Conservation (phyloP, 129 eudicot genomes). For the Pittosporum tobira region DNA sequence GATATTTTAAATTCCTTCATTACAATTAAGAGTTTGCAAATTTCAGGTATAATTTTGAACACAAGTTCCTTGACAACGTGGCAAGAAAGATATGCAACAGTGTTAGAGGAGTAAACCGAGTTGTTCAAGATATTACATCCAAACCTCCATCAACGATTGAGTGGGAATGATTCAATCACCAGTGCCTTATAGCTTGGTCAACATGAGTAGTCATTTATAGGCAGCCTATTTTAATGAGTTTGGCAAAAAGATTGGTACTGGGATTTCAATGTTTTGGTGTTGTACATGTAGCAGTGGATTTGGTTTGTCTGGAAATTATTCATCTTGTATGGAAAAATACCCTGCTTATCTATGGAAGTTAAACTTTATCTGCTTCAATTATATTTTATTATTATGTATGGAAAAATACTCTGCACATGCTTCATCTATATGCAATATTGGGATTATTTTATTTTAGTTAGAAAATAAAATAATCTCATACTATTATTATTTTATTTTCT, state of each 20-base stretch:
- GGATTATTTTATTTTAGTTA: no score
- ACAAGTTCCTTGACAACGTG: constrained; percentile 64
- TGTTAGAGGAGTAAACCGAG: constrained; percentile 87
- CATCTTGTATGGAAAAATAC: constrained; percentile 1
- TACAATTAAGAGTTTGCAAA: not conserved
- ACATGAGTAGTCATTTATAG: not conserved
- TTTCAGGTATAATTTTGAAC: constrained; percentile 75
- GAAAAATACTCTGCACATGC: no score
- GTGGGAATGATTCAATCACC: constrained; percentile 52
- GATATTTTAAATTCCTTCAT: not conserved
- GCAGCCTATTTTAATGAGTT: not conserved
- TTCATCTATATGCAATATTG: no score
- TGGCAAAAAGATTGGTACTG: not conserved
- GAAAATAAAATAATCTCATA: no score
- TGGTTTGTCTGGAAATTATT: not conserved
- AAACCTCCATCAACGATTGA: constrained; percentile 93
- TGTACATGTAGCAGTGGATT: not conserved
- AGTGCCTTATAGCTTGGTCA: not conserved
- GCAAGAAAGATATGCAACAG: constrained; percentile 69
- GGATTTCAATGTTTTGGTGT: not conserved
- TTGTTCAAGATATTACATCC: constrained; percentile 77
- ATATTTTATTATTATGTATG: no score
- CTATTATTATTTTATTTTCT: no score
- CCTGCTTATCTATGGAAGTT: not conserved
- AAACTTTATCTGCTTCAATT: no score